These are phyloP conservation scores for Nitzschia inconspicua DNA, from an alignment of 108 stramenopile genomes.

Conservation along the genomic window DNA sequence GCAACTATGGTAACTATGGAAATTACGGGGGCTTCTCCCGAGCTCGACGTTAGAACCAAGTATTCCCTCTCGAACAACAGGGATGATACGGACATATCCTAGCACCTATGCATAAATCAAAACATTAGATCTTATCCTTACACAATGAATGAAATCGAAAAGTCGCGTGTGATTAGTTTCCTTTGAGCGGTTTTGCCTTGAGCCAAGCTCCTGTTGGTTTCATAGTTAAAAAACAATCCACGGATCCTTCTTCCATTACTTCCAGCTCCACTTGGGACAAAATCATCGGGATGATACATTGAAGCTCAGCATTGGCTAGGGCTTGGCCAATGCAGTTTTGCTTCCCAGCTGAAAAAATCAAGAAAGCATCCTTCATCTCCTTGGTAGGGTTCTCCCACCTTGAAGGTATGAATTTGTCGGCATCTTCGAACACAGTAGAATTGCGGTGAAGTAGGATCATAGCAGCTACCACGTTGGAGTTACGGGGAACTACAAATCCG, in stretches of 20 bases:
- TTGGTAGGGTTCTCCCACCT: constrained; percentile 45
- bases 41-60: not conserved
- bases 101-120: not conserved
- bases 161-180: not conserved
- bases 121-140: not conserved
- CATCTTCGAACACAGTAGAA: constrained; percentile 27
- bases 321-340: constrained; percentile 50
- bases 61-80: not conserved
- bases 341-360: constrained; percentile 42
- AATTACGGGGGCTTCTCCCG: not conserved
- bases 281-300: constrained; percentile 28
- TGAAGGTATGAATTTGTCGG: constrained; percentile 36
- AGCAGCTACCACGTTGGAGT: constrained; percentile 17
- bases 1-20: constrained; percentile 5
- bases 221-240: constrained; percentile 28
- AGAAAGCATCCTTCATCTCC: constrained; percentile 24
- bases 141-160: not conserved
- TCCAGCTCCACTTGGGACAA: constrained; percentile 26
- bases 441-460: constrained; percentile 30
- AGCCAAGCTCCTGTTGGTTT: constrained; percentile 18
- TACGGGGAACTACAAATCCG: constrained; percentile 29
- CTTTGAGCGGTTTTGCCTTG: not conserved
- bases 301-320: constrained; percentile 43
- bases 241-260: constrained; percentile 16
- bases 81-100: not conserved